phyloP scores from a whole-genome alignment of 768 basidiomycete species.

The Cubamyces sp. region DNA sequence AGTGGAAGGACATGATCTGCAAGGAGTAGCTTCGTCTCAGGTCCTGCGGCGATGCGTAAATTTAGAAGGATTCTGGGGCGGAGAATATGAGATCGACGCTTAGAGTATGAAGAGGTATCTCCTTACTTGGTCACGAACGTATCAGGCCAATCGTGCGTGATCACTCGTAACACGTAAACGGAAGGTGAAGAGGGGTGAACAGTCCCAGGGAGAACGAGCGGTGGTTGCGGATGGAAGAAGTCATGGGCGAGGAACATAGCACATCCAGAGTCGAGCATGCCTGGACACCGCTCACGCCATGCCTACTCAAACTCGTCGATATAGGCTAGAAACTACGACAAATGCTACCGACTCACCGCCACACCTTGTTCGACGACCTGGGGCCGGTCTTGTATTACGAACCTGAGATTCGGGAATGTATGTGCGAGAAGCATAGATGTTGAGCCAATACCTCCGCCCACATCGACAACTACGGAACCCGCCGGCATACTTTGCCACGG shows the following conservation, averaged over 20 bases:
- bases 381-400: slow-evolving; percentile 67
- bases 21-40: slow-evolving; percentile 63
- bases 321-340: neutral
- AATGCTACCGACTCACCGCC: slow-evolving; percentile 25
- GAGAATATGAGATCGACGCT: slow-evolving; percentile 34
- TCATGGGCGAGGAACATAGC: slow-evolving; percentile 73
- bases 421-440: slow-evolving; percentile 48
- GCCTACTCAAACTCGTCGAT: slow-evolving; percentile 39
- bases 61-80: slow-evolving; percentile 45
- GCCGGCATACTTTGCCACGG: slow-evolving; percentile 56
- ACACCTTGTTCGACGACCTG: slow-evolving; percentile 56
- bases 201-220: slow-evolving; percentile 10
- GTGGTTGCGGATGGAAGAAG: slow-evolving; percentile 69
- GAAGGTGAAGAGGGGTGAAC: slow-evolving; percentile 46
- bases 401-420: slow-evolving; percentile 44
- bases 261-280: slow-evolving; percentile 56
- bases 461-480: slow-evolving; percentile 63
- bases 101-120: neutral
- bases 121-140: slow-evolving; percentile 38
- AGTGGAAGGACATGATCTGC: slow-evolving; percentile 74
- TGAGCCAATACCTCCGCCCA: slow-evolving; percentile 71
- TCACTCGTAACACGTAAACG: slow-evolving; percentile 70
- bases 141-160: slow-evolving; percentile 83
- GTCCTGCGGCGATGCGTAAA: slow-evolving; percentile 44
- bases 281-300: slow-evolving; percentile 62